Evolutionary conservation across 192 early-diverging fungal genomes (phyloP).

Genomic region (Backusella australiensis): DNA sequence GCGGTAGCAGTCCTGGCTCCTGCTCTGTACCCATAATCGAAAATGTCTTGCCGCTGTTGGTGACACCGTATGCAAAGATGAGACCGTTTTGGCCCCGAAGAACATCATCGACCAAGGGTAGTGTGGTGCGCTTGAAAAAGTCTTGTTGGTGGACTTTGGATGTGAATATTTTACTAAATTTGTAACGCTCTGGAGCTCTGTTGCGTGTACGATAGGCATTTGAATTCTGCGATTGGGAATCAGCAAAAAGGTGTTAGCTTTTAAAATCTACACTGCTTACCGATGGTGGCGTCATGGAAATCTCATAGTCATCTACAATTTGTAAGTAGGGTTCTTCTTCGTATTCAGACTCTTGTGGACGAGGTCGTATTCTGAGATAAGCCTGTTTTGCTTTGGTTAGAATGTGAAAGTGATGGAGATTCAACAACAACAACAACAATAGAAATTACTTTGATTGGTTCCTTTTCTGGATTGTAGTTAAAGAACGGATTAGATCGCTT

Average conservation of each 20-base stretch:
- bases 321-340: conserved; percentile 34
- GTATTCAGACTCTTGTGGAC: neutral
- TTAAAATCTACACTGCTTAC: neutral
- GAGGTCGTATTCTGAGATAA: conserved; percentile 34
- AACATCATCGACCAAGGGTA: conserved; percentile 55
- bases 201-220: conserved; percentile 32
- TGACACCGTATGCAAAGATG: conserved; percentile 70
- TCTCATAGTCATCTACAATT: conserved; percentile 35
- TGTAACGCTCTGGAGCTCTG: conserved; percentile 40
- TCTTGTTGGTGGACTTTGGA: conserved; percentile 40
- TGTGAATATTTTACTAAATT: conserved; percentile 60
- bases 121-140: conserved; percentile 57
- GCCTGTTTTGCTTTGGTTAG: conserved; percentile 13
- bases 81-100: conserved; percentile 58
- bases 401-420: neutral
- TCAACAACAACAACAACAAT: neutral
- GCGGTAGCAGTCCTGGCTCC: conserved; percentile 55
- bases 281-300: conserved; percentile 44
- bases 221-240: conserved; percentile 10
- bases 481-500: conserved; percentile 16
- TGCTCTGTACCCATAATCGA: conserved; percentile 54
- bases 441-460: conserved; percentile 31
- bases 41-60: conserved; percentile 71
- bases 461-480: conserved; percentile 38
- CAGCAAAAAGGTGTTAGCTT: neutral